These are phyloP conservation scores for Cladosporium sp. DNA, from an alignment of 2,329 filamentous ascomycete genomes.

Conservation along the genomic window DNA sequence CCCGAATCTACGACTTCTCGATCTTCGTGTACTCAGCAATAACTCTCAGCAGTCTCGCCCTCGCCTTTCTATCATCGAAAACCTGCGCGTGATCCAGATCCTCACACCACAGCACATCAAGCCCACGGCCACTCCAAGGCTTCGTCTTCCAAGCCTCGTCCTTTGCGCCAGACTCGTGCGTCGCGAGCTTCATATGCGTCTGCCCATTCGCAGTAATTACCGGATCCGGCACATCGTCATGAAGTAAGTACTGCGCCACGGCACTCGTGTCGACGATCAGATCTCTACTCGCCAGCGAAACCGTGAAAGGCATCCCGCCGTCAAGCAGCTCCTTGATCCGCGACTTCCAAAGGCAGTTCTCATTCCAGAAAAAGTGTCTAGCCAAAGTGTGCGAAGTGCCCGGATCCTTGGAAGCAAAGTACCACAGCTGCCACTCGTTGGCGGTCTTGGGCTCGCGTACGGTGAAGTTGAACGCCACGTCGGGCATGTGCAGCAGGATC, in stretches of 20 bases:
- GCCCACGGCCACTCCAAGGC: conserved; percentile 40
- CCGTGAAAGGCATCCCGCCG: conserved; percentile 49
- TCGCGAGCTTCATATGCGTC: conserved; percentile 27
- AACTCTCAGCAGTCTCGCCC: conserved; percentile 23
- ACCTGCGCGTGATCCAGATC: conserved; percentile 65
- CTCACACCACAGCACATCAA: conserved; percentile 63
- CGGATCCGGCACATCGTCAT: conserved; percentile 33
- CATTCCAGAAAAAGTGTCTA: conserved; percentile 69
- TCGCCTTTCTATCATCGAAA: conserved; percentile 44
- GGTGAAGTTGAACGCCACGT: conserved; percentile 72
- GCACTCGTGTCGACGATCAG: conserved; percentile 63
- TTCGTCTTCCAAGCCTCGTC: conserved; percentile 31
- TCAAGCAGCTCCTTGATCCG: conserved; percentile 51
- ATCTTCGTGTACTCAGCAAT: conserved; percentile 29
- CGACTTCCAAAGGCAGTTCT: conserved; percentile 71
- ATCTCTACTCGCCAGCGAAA: conserved; percentile 61
- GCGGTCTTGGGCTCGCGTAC: conserved; percentile 48
- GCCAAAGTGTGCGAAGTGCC: conserved; percentile 65
- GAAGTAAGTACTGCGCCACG: conserved; percentile 59
- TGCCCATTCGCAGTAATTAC: conserved; percentile 24
- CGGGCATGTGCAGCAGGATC: conserved; percentile 66
- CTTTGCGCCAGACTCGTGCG: conserved; percentile 32
- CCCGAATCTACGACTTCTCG: background rate
- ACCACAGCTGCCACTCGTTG: conserved; percentile 71
- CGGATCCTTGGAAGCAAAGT: conserved; percentile 68